Percentiles rank a stretch among this genome's conserved stretches.
Evolutionary conservation across 169 alveolate genomes (phyloP).

Genomic region (Miamiensis avidus): DNA sequence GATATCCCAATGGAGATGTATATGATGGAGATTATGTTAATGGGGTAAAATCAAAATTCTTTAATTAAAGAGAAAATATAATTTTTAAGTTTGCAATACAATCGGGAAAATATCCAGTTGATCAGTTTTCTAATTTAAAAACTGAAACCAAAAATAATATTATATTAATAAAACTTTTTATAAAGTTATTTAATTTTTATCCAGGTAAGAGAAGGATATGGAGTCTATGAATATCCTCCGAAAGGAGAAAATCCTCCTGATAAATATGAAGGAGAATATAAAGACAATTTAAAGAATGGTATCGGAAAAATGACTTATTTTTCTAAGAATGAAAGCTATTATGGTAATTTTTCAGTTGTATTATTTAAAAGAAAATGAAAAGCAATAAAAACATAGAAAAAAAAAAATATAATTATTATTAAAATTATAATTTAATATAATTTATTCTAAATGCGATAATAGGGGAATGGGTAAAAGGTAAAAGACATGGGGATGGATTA

Average conservation of each 20-base stretch:
- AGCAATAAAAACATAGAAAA: too few relatives aligned
- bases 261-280: slow-evolving; percentile 76
- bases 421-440: too few relatives aligned
- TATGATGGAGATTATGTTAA: slow-evolving; percentile 83
- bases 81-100: not conserved
- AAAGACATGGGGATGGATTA: slow-evolving; percentile 91
- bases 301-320: slow-evolving; percentile 75
- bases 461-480: slow-evolving; percentile 75
- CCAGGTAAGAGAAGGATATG: slow-evolving; percentile 59
- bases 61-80: slow-evolving; percentile 20
- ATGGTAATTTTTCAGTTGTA: slow-evolving; percentile 59
- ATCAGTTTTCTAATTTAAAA: too few relatives aligned
- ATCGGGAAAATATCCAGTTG: too few relatives aligned
- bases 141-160: too few relatives aligned
- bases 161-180: not conserved
- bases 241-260: slow-evolving; percentile 51
- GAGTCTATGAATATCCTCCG: slow-evolving; percentile 61
- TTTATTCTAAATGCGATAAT: too few relatives aligned
- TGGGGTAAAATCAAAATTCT: slow-evolving; percentile 61
- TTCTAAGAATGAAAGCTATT: slow-evolving; percentile 72
- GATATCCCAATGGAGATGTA: slow-evolving; percentile 85
- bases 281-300: slow-evolving; percentile 71
- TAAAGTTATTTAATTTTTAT: not conserved
- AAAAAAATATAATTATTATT: too few relatives aligned
- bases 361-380: too few relatives aligned